Base-by-base conservation (phyloP, 257 asterid genomes). In the Jacaranda copaia region DNA sequence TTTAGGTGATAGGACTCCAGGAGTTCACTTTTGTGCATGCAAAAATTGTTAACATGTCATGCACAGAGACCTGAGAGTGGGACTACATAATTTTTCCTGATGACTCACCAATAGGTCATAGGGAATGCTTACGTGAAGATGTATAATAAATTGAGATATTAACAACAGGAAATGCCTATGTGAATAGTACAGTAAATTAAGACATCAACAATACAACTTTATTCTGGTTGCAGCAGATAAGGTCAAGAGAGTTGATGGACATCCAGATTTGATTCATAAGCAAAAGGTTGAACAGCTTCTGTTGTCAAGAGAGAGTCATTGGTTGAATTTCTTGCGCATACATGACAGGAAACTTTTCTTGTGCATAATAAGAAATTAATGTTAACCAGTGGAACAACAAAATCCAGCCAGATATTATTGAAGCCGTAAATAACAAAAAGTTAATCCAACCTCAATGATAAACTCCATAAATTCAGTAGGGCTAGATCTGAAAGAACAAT, bases 11-110 rank as follows among this genome's bases (percentile, higher is more conserved):
- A 57, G 20, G 73, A 53, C 51, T 74, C 61, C 38, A 55, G 55
- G 15, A n/a, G 60, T 73, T 66, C 74, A 14, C 36, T 58, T 56
- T 68, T 75, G 55, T 51, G 39, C 48, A 61, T 39, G 68, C 80
- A 74, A 16, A 25, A 42, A 25, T 58, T 0, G 19, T 49, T 12
- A 62, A 48, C 25, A 35, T 66, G 49, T 62, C 25, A 8, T 40
- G 62, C n/a, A 36, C 6, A 19, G 72, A 49, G 14, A 61, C 25
- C 39, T 7, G 40, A 36, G 61, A 5, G 36, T 36, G 15, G 18
- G 39, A 40, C 58, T 12, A 48, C 12, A 38, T 35, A 32, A 59
- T 43, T 77, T 56, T 32, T 51, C 75, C 42, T 13, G 53, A 39
- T 38, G 48, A n/a, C 49, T 58, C 48, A 68, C 48, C 12, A 39